Percentiles rank a stretch among this genome's conserved stretches.
phyloP scores from a whole-genome alignment of 352 stramenopile species.

The Phytophthora macrochlamydospora region DNA sequence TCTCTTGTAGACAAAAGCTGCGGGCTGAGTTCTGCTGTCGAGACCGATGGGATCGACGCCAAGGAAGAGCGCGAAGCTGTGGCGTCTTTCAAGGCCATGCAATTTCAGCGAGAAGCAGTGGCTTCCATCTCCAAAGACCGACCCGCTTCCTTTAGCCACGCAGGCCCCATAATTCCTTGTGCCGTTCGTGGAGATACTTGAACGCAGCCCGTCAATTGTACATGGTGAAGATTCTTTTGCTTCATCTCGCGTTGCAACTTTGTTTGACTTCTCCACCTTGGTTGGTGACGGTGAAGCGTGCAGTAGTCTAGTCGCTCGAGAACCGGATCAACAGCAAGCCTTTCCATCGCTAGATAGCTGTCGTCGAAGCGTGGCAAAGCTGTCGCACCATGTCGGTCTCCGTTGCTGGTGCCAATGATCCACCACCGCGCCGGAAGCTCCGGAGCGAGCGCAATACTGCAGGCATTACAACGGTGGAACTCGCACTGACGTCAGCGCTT shows the following conservation, averaged over 20 bases:
- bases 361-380: not conserved
- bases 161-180: slow-evolving; percentile 13
- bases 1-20: slow-evolving; percentile 41
- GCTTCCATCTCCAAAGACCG: slow-evolving; percentile 28
- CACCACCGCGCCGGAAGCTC: no score
- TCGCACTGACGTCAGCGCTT: slow-evolving; percentile 17
- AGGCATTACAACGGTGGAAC: slow-evolving; percentile 4
- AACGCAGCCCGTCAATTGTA: not conserved
- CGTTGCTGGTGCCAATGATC: not conserved
- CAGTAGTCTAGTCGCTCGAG: not conserved
- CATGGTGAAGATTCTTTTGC: not conserved
- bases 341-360: not conserved
- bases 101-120: slow-evolving; percentile 24
- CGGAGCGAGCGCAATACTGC: not conserved
- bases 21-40: slow-evolving; percentile 49
- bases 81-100: slow-evolving; percentile 23
- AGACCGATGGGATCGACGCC: slow-evolving; percentile 21
- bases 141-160: slow-evolving; percentile 22
- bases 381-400: not conserved
- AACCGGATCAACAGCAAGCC: not conserved
- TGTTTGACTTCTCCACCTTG: not conserved
- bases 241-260: not conserved
- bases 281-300: not conserved
- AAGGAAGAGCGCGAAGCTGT: slow-evolving; percentile 27
- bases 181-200: slow-evolving; percentile 7